Base-by-base conservation (phyloP, 148 eudicot species). In the Pouteria glomerata region DNA sequence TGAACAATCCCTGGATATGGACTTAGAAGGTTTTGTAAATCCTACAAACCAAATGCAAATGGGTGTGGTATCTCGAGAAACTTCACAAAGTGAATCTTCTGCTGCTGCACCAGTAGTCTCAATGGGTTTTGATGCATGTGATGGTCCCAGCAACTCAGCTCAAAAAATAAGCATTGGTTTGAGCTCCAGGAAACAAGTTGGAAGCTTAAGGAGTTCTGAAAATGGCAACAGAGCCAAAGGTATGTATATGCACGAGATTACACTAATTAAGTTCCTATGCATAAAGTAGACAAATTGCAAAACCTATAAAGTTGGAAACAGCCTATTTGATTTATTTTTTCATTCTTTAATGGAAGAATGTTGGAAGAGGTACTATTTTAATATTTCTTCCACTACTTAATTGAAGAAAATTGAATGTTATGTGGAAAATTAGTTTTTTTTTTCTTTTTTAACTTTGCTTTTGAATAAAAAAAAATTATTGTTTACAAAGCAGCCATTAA, bases 61-160 rank as follows among this genome's bases (percentile, higher is more conserved):
- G 73, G 63, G 73, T 68, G 73, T 56, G 3, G 26, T 66, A 27
- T 85, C 88, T 61, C 74, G 51, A 63, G 88, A 85, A 57, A 80
- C 84, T 63, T 82, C 88, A 21, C 82, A 74, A 44, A 78, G 88
- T 74, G 85, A 78, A 78, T 82, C 84, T 29, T 85, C 88, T n/a
- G 82, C 80, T 77, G 85, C 81, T 66, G 73, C 85, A 47, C 74
- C 79, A 4, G 71, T 73, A 48, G 59, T 69, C 60, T 78, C 82
- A 67, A 73, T 34, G 29, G 80, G 81, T 57, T 72, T 79, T 63
- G 88, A 85, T 21, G 66, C 59, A 15, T 82, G 68, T 68, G 85
- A 85, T 50, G 82, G 78, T 8, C 82, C 80, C 47, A 74, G 76
- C 44, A 64, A 72, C 58, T 77, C 85, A 2, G 72, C 74, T 45